Evolutionary conservation across 2,329 filamentous ascomycete species (phyloP).

Genomic region (Cordyceps militaris): DNA sequence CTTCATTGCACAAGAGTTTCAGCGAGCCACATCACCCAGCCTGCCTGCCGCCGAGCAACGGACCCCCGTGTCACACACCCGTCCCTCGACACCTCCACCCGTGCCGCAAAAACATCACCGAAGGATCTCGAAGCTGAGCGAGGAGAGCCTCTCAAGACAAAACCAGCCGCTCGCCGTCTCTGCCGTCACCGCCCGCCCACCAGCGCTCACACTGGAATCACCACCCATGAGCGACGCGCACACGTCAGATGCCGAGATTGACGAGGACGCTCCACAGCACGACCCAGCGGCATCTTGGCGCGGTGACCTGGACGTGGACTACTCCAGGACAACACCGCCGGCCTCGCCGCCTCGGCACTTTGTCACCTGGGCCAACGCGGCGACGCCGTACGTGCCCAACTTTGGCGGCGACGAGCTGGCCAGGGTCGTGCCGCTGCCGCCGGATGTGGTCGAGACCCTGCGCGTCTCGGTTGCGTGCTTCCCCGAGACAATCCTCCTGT

Average conservation of each 20-base stretch:
- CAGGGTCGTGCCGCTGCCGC: slow-evolving; percentile 41
- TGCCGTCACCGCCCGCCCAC: not conserved
- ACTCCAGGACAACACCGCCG: slow-evolving; percentile 27
- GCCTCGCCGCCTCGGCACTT: slow-evolving; percentile 29
- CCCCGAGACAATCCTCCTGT: slow-evolving; percentile 51
- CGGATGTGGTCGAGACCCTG: slow-evolving; percentile 47
- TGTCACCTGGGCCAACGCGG: slow-evolving; percentile 29
- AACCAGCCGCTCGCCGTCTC: not conserved
- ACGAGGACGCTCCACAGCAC: slow-evolving; percentile 12
- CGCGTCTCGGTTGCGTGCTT: slow-evolving; percentile 49
- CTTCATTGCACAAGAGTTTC: slow-evolving; percentile 4
- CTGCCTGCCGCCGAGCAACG: not conserved
- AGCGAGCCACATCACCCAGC: not conserved
- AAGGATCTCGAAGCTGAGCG: not conserved
- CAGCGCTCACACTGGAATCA: not conserved
- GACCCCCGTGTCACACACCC: not conserved
- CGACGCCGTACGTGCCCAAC: slow-evolving; percentile 23
- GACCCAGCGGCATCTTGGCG: not conserved
- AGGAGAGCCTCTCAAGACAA: not conserved
- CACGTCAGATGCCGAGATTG: not conserved
- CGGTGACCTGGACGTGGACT: slow-evolving; percentile 20
- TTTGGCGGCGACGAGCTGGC: slow-evolving; percentile 29
- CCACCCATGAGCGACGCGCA: slow-evolving; percentile 12
- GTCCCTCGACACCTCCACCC: not conserved
- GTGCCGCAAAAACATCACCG: slow-evolving; percentile 6